phyloP scores from a whole-genome alignment of 495 filamentous ascomycete genomes.

The Xylona heveae region DNA sequence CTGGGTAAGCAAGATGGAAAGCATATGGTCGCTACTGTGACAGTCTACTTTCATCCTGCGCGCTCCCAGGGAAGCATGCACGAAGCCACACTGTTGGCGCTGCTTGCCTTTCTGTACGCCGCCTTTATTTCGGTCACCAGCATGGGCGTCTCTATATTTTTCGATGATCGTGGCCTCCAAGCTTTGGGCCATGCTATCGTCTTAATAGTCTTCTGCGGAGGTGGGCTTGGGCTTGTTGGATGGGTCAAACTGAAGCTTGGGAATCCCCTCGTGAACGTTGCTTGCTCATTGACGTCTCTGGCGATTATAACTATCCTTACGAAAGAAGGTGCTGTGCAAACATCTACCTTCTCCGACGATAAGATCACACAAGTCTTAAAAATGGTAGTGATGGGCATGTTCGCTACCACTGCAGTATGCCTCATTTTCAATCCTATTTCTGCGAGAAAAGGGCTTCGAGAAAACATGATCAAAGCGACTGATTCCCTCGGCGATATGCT shows the following conservation, averaged over 20 bases:
- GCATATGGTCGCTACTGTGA: constrained; percentile 82
- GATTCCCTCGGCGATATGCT: constrained; percentile 64
- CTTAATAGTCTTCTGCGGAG: constrained; percentile 70
- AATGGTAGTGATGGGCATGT: constrained; percentile 74
- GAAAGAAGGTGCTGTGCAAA: constrained; percentile 75
- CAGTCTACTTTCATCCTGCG: constrained; percentile 94
- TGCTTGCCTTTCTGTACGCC: constrained; percentile 66
- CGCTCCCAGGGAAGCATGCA: constrained; percentile 77
- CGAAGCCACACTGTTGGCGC: constrained; percentile 66
- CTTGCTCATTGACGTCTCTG: constrained; percentile 74
- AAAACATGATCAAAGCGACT: constrained; percentile 54
- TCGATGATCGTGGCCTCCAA: constrained; percentile 42
- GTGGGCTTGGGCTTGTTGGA: constrained; percentile 72
- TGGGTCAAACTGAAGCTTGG: constrained; percentile 81
- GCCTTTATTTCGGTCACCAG: constrained; percentile 61
- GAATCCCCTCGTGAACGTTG: constrained; percentile 76
- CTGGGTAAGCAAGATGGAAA: constrained; percentile 85
- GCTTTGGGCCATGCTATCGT: constrained; percentile 61
- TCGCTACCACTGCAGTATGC: constrained; percentile 52
- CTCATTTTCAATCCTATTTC: constrained; percentile 63
- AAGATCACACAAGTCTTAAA: constrained; percentile 79
- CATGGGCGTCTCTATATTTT: constrained; percentile 67
- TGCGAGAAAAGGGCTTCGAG: constrained; percentile 51
- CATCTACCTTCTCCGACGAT: constrained; percentile 51
- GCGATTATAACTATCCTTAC: constrained; percentile 83